Evolutionary conservation across 305 asterid genomes (phyloP).

Genomic region (Fraxinus floribunda): DNA sequence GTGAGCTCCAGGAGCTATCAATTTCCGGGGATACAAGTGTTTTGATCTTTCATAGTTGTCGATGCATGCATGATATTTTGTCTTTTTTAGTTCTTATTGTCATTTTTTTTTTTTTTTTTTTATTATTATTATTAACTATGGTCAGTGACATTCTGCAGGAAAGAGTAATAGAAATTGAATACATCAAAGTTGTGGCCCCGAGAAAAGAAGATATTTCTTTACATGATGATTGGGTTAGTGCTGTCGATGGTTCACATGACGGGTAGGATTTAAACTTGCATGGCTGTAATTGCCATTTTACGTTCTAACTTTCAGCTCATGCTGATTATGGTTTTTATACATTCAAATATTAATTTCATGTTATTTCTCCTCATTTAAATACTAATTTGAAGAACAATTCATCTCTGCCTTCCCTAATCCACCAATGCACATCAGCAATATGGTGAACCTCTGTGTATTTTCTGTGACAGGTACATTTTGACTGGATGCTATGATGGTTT

Average conservation of each 20-base stretch:
- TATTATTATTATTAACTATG: not conserved
- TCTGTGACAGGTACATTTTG: slow-evolving; percentile 61
- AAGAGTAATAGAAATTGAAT: slow-evolving; percentile 81
- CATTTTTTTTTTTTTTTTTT: not conserved
- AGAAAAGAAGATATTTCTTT: slow-evolving; percentile 73
- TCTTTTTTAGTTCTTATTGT: slow-evolving; percentile 1
- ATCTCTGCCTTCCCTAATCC: not conserved
- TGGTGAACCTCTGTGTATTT: slow-evolving; percentile 19
- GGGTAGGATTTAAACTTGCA: slow-evolving; percentile 43
- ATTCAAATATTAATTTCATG: slow-evolving; percentile 11
- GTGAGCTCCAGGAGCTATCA: not conserved
- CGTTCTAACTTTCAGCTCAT: not conserved
- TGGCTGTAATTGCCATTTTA: not conserved
- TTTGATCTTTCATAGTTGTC: not conserved
- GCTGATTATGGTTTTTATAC: slow-evolving; percentile 2
- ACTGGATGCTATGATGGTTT: slow-evolving; percentile 90
- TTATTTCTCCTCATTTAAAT: slow-evolving; percentile 4
- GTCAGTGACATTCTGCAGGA: slow-evolving; percentile 48
- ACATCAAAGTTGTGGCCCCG: slow-evolving; percentile 77
- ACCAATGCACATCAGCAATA: not conserved
- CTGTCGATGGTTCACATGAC: slow-evolving; percentile 77
- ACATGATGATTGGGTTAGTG: slow-evolving; percentile 95
- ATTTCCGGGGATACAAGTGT: not conserved
- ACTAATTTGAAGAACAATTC: slow-evolving; percentile 4
- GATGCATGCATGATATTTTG: not conserved